These are phyloP conservation scores for Arabis alpina DNA, from an alignment of 345 rosid species.

Conservation along the genomic window DNA sequence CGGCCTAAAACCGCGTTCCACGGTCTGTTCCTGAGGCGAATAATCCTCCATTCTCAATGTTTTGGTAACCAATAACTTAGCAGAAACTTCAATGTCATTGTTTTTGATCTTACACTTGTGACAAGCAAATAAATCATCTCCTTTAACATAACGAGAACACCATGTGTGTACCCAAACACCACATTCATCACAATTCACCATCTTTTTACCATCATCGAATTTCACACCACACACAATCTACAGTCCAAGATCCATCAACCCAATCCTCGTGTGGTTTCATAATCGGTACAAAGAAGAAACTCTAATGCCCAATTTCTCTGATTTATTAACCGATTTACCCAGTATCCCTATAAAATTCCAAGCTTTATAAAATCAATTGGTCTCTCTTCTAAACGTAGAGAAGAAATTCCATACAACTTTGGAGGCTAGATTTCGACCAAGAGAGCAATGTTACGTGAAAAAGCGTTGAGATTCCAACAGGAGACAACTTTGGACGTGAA, in stretches of 20 bases:
- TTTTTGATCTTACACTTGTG: constrained; percentile 76
- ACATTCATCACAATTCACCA: constrained; percentile 98
- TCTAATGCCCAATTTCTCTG: constrained; percentile 7
- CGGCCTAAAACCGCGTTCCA: constrained; percentile 50
- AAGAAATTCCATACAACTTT: not conserved
- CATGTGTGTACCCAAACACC: constrained; percentile 99
- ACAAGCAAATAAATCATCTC: constrained; percentile 79
- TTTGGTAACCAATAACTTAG: constrained; percentile 71
- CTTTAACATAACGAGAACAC: constrained; percentile 83
- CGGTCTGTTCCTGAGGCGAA: constrained; percentile 33
- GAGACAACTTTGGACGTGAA: not conserved
- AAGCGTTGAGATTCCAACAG: not conserved
- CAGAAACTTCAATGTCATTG: constrained; percentile 57
- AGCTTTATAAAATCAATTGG: constrained; percentile 8
- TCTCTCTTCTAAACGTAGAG: not conserved
- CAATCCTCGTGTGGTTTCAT: constrained; percentile 83
- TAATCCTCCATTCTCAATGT: constrained; percentile 57
- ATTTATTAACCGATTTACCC: not conserved
- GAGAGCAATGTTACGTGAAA: not conserved
- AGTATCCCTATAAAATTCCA: constrained; percentile 8
- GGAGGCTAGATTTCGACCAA: too few species aligned
- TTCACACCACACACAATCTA: constrained; percentile 95
- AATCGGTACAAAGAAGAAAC: constrained; percentile 12
- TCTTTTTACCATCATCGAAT: constrained; percentile 96
- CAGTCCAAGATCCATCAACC: constrained; percentile 96